Evolutionary conservation across 306 rosid species (phyloP).

Genomic region (Cicer judaicum): DNA sequence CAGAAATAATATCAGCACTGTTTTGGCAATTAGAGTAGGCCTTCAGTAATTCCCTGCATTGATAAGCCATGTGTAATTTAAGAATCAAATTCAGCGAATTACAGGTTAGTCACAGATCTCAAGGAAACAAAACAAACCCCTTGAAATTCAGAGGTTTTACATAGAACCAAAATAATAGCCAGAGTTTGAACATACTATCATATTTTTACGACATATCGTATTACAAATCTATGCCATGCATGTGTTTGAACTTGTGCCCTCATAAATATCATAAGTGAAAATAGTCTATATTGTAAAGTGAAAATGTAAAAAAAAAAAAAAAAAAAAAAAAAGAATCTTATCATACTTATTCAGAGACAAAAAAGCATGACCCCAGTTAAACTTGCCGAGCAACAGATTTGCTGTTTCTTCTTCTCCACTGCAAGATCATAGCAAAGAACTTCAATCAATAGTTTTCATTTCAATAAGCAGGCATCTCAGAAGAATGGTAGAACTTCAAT

Average conservation of each 20-base stretch:
- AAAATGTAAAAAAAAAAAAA: constrained; percentile 13
- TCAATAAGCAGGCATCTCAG: constrained; percentile 32
- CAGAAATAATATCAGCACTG: constrained; percentile 73
- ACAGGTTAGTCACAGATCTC: background rate
- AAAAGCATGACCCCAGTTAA: constrained; percentile 98
- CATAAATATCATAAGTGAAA: constrained; percentile 13
- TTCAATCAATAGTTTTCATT: constrained; percentile 22
- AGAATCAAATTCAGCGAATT: constrained; percentile 11
- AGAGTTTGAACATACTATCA: too few species aligned
- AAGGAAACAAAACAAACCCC: constrained; percentile 34
- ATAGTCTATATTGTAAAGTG: background rate
- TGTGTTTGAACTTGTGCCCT: constrained; percentile 24
- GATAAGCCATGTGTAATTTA: constrained; percentile 18
- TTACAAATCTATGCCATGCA: constrained; percentile 16
- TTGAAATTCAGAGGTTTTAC: background rate
- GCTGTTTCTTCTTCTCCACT: constrained; percentile 97
- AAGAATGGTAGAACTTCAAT: background rate
- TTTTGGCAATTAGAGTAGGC: constrained; percentile 84
- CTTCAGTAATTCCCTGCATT: constrained; percentile 81
- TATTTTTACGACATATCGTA: background rate
- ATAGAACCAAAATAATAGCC: background rate
- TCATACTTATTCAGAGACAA: constrained; percentile 79
- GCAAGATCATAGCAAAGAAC: constrained; percentile 47
- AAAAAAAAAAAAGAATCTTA: constrained; percentile 3
- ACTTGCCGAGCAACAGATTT: constrained; percentile 80